phyloP scores from a whole-genome alignment of 345 rosid species.

The Citrus maxima region DNA sequence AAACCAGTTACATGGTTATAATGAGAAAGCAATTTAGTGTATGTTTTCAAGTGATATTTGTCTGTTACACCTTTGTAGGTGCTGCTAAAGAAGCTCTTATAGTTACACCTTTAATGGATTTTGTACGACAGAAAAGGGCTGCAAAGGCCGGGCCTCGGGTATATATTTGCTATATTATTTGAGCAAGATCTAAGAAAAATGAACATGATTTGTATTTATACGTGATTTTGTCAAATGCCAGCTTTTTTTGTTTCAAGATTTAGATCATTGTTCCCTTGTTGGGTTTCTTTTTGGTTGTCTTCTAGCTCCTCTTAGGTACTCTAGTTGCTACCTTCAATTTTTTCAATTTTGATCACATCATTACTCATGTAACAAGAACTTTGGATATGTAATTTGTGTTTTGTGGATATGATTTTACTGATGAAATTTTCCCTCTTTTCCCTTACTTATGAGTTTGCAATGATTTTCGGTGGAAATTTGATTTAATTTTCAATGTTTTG shows the following conservation, averaged over 20 bases:
- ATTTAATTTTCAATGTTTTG: neutral
- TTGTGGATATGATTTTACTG: neutral
- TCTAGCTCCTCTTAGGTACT: neutral
- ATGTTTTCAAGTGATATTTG: constrained; percentile 5
- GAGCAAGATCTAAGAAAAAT: neutral
- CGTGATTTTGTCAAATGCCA: neutral
- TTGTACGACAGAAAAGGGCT: constrained; percentile 62
- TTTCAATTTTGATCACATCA: neutral
- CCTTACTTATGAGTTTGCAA: neutral
- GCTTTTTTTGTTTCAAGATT: neutral
- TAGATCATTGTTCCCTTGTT: neutral
- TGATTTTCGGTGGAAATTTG: neutral
- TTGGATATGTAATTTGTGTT: neutral
- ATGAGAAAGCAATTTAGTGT: neutral
- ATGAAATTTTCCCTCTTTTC: neutral
- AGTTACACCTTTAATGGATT: constrained; percentile 73
- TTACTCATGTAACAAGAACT: neutral
- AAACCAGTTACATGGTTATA: neutral
- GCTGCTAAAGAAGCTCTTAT: constrained; percentile 38
- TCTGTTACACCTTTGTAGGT: constrained; percentile 26
- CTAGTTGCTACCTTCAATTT: neutral
- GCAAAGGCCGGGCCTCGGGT: constrained; percentile 50
- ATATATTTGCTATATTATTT: neutral
- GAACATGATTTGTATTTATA: neutral
- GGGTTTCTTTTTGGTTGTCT: neutral